Conservation (phyloP, 495 filamentous ascomycete species). For the Hyaloscypha finlandica region DNA sequence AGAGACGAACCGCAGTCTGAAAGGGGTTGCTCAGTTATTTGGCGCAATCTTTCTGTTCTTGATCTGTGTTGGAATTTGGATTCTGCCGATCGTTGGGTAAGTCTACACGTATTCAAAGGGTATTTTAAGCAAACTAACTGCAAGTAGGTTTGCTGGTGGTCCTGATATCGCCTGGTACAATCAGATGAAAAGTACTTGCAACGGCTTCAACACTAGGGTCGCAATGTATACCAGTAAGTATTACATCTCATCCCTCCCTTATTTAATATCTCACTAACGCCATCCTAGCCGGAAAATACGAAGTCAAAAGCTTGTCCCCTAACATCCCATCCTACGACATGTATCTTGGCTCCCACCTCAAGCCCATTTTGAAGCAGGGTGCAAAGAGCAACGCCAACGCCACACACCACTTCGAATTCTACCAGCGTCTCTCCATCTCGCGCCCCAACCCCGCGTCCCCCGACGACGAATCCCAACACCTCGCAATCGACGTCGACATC, state of each 20-base stretch:
- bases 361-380: not conserved
- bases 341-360: not conserved
- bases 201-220: conserved; percentile 11
- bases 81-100: conserved; percentile 8
- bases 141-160: conserved; percentile 10
- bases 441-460: not conserved
- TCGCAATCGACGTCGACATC: conserved; percentile 14
- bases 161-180: conserved; percentile 20
- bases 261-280: not conserved
- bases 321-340: not conserved
- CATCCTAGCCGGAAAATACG: not conserved
- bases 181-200: conserved; percentile 19
- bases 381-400: not conserved
- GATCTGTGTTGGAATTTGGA: not conserved
- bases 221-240: conserved; percentile 6
- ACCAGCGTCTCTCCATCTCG: conserved; percentile 2
- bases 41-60: not conserved
- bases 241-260: not conserved
- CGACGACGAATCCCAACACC: not conserved
- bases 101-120: not conserved
- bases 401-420: not conserved
- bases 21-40: not conserved
- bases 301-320: not conserved
- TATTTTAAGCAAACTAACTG: not conserved
- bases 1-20: not conserved